These are phyloP conservation scores for Rugiboletus extremiorientalis DNA, from an alignment of 1,284 basidiomycete species.

Conservation along the genomic window DNA sequence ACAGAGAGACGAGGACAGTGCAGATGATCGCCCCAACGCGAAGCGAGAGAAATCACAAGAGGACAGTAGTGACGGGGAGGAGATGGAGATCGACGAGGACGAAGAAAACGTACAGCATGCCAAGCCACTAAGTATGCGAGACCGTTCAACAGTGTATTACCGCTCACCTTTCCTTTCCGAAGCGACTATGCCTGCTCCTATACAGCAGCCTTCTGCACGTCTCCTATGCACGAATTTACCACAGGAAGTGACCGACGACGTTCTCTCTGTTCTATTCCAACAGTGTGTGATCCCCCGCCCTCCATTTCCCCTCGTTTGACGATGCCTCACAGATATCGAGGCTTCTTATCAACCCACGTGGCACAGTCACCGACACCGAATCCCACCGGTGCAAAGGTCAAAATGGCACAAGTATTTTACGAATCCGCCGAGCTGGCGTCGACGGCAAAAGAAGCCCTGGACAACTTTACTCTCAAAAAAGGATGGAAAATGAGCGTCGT, in stretches of 20 bases:
- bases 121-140: slow-evolving; percentile 44
- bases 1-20: slow-evolving; percentile 60
- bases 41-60: slow-evolving; percentile 74
- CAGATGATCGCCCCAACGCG: slow-evolving; percentile 51
- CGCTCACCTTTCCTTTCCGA: slow-evolving; percentile 33
- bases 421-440: slow-evolving; percentile 71
- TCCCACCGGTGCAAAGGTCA: slow-evolving; percentile 57
- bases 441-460: slow-evolving; percentile 73
- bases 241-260: slow-evolving; percentile 77
- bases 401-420: slow-evolving; percentile 76
- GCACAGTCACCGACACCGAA: slow-evolving; percentile 64
- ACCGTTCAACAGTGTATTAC: slow-evolving; percentile 14
- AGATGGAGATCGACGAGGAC: slow-evolving; percentile 85
- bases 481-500: slow-evolving; percentile 79
- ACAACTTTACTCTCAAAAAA: slow-evolving; percentile 80
- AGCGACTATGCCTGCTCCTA: slow-evolving; percentile 50
- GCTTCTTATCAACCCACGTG: slow-evolving; percentile 71
- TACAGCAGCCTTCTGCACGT: slow-evolving; percentile 60
- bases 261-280: slow-evolving; percentile 82
- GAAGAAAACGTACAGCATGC: slow-evolving; percentile 51
- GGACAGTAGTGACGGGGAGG: slow-evolving; percentile 68
- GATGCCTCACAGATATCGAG: slow-evolving; percentile 58
- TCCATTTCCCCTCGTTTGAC: neutral
- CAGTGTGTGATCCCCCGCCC: slow-evolving; percentile 55
- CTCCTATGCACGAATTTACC: slow-evolving; percentile 78